phyloP scores from a whole-genome alignment of 371 early-diverging fungal species.

The Mucor racemosus region DNA sequence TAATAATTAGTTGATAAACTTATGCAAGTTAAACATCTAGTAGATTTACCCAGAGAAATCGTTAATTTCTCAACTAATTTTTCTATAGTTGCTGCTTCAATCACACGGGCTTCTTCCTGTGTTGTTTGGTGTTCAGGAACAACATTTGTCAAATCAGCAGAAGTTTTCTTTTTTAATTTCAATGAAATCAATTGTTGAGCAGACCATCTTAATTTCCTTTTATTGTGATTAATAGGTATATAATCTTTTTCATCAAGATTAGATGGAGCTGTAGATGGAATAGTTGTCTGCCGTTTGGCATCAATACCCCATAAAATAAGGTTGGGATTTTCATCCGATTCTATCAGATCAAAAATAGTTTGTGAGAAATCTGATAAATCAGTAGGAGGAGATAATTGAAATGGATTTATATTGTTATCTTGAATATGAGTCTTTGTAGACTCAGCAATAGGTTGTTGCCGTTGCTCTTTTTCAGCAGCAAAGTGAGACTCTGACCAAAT shows the following conservation, averaged over 20 bases:
- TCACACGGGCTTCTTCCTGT: conserved; percentile 18
- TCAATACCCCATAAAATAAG: conserved; percentile 58
- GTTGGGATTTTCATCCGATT: conserved; percentile 55
- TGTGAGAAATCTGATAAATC: conserved; percentile 54
- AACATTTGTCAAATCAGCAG: background rate
- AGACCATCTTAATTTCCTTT: conserved; percentile 18
- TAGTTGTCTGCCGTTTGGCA: background rate
- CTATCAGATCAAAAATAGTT: conserved; percentile 54
- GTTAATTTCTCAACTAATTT: conserved; percentile 69
- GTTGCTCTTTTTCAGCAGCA: background rate
- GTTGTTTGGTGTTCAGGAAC: background rate
- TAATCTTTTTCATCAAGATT: background rate
- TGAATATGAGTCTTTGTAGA: conserved; percentile 8
- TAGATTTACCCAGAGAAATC: conserved; percentile 55
- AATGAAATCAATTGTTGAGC: conserved; percentile 19
- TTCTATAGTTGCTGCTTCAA: conserved; percentile 68
- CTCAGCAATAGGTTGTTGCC: conserved; percentile 19
- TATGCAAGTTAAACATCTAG: too few relatives aligned
- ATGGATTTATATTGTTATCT: background rate
- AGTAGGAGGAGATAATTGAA: conserved; percentile 32
- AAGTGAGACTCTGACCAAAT: conserved; percentile 16
- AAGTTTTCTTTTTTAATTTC: conserved; percentile 9
- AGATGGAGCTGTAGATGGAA: background rate
- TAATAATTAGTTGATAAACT: background rate
- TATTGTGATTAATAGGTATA: background rate